Base-by-base conservation (phyloP, 495 filamentous ascomycete genomes). In the Penicillium antarcticum region DNA sequence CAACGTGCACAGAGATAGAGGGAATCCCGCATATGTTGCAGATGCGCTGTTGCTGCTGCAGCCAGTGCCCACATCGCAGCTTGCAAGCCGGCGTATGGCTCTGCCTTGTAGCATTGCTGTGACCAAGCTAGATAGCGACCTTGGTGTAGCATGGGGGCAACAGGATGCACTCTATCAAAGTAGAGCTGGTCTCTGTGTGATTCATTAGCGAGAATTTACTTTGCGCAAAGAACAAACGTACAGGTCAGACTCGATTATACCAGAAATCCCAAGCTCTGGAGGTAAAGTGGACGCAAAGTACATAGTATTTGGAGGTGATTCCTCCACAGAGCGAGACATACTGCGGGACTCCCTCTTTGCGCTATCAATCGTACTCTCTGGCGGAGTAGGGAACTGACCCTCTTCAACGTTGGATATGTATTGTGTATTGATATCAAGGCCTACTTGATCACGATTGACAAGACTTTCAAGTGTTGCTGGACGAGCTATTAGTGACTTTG, bases 31-130 rank as follows among this genome's bases (percentile, higher is more conserved):
- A 77, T 58, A 11, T 68, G 58, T 17, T 75, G 66, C 43, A 81
- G 80, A 42, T 81, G 79, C 2, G 76, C 72, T 1, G 80, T 83
- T 4, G 77, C 59, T 0, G 74, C 73, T 24, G 74, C 75, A 9
- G 80, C 78, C 7, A 78, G 53, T 1, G 78, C 76, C 73, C 79
- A 81, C 78, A 83, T 81, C 26, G 80, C 78, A 53, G 74, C 72
- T 43, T 80, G 77, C 8, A 84, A 57, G 51, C 76, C 78, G 32
- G 67, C 48, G 31, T 67, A 63, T 21, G 66, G 53, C 3, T 67
- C 58, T 32, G 63, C 59, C 42, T 68, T 58, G 45, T 58, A 56
- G 16, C 56, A 41, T 33, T 49, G 47, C 13, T 57, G 56, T 1
- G 63, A 56, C 72, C 69, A 73, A n/a, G 61, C 44, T n/a, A 71